phyloP scores from a whole-genome alignment of 1,284 basidiomycete species.

The Ustilago bromivora region DNA sequence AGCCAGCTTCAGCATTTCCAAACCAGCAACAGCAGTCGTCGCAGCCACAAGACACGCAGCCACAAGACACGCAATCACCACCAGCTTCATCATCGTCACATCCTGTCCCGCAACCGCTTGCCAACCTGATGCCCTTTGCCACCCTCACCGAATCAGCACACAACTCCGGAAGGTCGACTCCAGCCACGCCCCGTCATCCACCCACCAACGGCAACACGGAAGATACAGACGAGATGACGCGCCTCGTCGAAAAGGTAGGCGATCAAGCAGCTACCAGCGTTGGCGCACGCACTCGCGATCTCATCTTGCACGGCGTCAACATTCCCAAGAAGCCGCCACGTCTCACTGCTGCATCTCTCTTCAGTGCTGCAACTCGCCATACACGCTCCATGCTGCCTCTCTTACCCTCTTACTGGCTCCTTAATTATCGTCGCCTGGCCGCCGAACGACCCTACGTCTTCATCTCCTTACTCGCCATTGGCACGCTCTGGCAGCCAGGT shows the following conservation, averaged over 20 bases:
- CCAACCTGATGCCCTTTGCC: constrained; percentile 37
- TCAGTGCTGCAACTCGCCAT: constrained; percentile 43
- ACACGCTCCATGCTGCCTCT: constrained; percentile 33
- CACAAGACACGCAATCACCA: constrained; percentile 3
- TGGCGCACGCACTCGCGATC: constrained; percentile 44
- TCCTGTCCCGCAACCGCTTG: constrained; percentile 23
- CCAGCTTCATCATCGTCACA: constrained; percentile 11
- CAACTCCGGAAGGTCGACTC: constrained; percentile 44
- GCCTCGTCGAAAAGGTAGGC: constrained; percentile 46
- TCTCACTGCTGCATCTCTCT: constrained; percentile 45
- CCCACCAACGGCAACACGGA: constrained; percentile 18
- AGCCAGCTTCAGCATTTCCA: not conserved
- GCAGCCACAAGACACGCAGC: not conserved
- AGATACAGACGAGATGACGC: constrained; percentile 44
- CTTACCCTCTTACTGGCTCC: constrained; percentile 46
- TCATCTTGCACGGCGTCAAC: constrained; percentile 54
- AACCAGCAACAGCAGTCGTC: constrained; percentile 10
- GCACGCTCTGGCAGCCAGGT: constrained; percentile 45
- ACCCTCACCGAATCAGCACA: constrained; percentile 41
- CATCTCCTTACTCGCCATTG: constrained; percentile 37
- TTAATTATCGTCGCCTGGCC: constrained; percentile 39
- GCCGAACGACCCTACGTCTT: constrained; percentile 47
- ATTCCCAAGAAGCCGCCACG: constrained; percentile 52
- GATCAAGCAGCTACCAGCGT: constrained; percentile 49
- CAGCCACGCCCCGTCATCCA: constrained; percentile 33